Percentiles rank a stretch among this genome's conserved stretches.
Conservation (phyloP, 129 eudicot species). For the Oenanthe sinensis region DNA sequence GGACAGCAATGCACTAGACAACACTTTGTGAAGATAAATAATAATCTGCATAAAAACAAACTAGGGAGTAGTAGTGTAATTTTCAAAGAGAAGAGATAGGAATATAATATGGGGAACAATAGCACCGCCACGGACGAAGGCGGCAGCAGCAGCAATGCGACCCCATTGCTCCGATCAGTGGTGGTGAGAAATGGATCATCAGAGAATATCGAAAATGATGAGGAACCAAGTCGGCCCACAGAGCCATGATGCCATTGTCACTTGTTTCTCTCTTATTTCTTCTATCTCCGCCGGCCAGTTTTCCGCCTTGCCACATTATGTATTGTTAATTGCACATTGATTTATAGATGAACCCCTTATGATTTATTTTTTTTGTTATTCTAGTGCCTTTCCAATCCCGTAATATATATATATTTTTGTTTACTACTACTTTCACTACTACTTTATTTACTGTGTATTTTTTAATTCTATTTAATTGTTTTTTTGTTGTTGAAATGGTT, state of each 20-base stretch:
- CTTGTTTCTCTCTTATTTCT: constrained; percentile 72
- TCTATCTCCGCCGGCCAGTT: constrained; percentile 68
- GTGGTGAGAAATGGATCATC: constrained; percentile 8
- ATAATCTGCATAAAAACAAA: not conserved
- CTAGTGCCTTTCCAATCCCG: too few species aligned
- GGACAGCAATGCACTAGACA: not conserved
- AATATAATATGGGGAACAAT: constrained; percentile 6
- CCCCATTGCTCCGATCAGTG: constrained; percentile 17
- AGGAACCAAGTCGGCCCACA: constrained; percentile 28
- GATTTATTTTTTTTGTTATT: too few species aligned
- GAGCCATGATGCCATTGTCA: constrained; percentile 73
- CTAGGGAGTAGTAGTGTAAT: too few species aligned
- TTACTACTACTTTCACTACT: too few species aligned
- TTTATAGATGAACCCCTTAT: not conserved
- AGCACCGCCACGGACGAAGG: constrained; percentile 12
- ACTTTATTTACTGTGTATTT: too few species aligned
- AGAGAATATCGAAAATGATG: not conserved
- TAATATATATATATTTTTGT: too few species aligned
- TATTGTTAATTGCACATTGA: not conserved
- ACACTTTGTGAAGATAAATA: too few species aligned
- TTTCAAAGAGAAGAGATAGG: not conserved
- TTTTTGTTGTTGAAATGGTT: too few species aligned
- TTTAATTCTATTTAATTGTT: too few species aligned
- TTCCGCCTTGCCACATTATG: not conserved
- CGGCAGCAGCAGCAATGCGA: constrained; percentile 11